phyloP scores from a whole-genome alignment of 2,329 filamentous ascomycete species.

The Epichloe gansuensis region DNA sequence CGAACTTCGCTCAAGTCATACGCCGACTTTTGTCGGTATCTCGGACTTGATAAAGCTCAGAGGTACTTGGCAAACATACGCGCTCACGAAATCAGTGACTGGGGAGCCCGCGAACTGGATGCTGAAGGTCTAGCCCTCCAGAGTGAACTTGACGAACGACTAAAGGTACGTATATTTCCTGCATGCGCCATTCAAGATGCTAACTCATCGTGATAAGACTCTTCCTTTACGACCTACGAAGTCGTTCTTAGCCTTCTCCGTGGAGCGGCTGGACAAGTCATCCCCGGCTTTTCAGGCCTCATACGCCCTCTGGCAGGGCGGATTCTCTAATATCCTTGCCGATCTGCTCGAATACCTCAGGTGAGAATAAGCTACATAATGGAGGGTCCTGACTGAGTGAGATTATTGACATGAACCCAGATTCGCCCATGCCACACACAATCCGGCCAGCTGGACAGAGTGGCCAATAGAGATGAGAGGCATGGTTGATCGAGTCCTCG shows the following conservation, averaged over 20 bases:
- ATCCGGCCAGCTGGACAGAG: conserved; percentile 69
- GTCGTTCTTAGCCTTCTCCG: conserved; percentile 81
- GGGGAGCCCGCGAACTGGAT: conserved; percentile 67
- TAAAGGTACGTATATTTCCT: conserved; percentile 37
- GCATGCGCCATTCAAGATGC: background rate
- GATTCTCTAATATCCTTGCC: conserved; percentile 71
- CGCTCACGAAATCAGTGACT: conserved; percentile 68
- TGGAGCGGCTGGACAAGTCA: conserved; percentile 70
- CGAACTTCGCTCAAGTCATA: conserved; percentile 61
- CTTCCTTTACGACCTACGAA: conserved; percentile 81
- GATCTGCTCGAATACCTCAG: conserved; percentile 73
- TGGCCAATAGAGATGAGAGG: conserved; percentile 62
- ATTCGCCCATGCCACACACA: conserved; percentile 84
- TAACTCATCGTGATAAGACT: conserved; percentile 26
- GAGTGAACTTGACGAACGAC: conserved; percentile 60
- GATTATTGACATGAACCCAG: conserved; percentile 24
- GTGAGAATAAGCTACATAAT: conserved; percentile 20
- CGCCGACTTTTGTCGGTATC: conserved; percentile 61
- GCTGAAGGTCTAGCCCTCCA: conserved; percentile 69
- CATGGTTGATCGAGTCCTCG: conserved; percentile 71
- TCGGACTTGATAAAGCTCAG: conserved; percentile 70
- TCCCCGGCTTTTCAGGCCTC: conserved; percentile 63
- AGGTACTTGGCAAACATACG: conserved; percentile 62
- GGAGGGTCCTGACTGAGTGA: background rate
- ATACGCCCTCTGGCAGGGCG: conserved; percentile 70